Percentiles rank a stretch among this genome's conserved stretches.
These are phyloP conservation scores for Endocalyx cinctus DNA, from an alignment of 2,329 filamentous ascomycete species.

Conservation along the genomic window DNA sequence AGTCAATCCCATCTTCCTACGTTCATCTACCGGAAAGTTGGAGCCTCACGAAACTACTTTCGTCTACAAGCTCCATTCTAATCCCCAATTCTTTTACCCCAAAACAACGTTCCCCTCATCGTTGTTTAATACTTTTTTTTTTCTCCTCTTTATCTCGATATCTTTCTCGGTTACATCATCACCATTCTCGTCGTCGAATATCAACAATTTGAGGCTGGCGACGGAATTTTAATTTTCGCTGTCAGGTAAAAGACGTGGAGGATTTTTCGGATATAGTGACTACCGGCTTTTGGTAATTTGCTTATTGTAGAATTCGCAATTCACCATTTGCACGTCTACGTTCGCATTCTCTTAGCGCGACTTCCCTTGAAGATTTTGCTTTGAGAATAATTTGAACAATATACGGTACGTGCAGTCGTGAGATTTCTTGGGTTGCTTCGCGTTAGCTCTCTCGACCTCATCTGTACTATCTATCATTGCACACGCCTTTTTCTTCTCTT, in stretches of 20 bases:
- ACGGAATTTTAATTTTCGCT: conserved; percentile 16
- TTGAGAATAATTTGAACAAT: conserved; percentile 3
- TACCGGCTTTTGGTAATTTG: conserved; percentile 15
- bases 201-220: conserved; percentile 20
- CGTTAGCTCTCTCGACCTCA: conserved; percentile 19
- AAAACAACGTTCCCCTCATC: conserved; percentile 29
- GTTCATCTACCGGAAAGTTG: conserved; percentile 25
- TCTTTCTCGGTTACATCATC: conserved; percentile 19
- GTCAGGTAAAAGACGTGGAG: conserved; percentile 28
- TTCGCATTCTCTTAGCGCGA: conserved; percentile 8
- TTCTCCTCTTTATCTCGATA: conserved; percentile 13
- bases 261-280: conserved; percentile 18
- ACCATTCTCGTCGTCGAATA: conserved; percentile 18
- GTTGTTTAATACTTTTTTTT: conserved; percentile 16
- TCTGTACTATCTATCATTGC: conserved; percentile 14
- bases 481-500: conserved; percentile 20
- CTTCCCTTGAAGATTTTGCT: conserved; percentile 2
- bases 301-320: conserved; percentile 9
- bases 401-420: conserved; percentile 9
- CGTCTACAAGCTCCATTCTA: conserved; percentile 27
- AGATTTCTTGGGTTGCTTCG: conserved; percentile 18
- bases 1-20: conserved; percentile 19
- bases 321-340: conserved; percentile 11
- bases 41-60: conserved; percentile 31
- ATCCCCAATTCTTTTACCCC: conserved; percentile 32